Percentiles rank a stretch among this genome's conserved stretches.
Conservation (phyloP, 805 yeast genomes). For the Cyberlindnera suaveolens region DNA sequence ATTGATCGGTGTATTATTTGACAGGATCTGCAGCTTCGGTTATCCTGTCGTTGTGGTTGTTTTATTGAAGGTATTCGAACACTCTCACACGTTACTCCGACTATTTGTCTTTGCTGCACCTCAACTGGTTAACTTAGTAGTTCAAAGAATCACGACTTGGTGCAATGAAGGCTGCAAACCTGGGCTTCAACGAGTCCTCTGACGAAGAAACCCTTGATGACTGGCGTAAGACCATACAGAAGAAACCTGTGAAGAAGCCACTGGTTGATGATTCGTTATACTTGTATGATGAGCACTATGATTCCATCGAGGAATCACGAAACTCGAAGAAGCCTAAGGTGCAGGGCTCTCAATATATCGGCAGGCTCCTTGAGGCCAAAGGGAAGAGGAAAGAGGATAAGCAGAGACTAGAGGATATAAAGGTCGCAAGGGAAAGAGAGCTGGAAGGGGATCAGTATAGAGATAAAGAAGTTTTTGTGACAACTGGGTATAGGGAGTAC, state of each 20-base stretch:
- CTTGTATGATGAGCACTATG: slow-evolving; percentile 44
- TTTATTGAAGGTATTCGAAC: too few relatives aligned
- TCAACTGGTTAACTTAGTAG: too few relatives aligned
- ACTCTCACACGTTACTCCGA: too few relatives aligned
- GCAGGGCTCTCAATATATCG: slow-evolving; percentile 31
- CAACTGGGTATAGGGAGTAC: slow-evolving; percentile 38
- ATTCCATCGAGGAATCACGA: slow-evolving; percentile 21
- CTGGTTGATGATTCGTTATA: slow-evolving; percentile 22
- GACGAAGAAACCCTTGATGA: slow-evolving; percentile 1
- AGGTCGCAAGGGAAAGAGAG: slow-evolving; percentile 31
- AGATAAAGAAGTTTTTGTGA: slow-evolving; percentile 41
- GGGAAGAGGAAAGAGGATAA: slow-evolving; percentile 40
- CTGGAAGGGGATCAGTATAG: slow-evolving; percentile 32
- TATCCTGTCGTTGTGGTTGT: too few relatives aligned
- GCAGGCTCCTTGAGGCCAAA: slow-evolving; percentile 37
- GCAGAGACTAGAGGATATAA: slow-evolving; percentile 31
- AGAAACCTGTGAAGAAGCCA: not conserved
- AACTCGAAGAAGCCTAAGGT: slow-evolving; percentile 4
- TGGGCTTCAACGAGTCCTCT: slow-evolving; percentile 12
- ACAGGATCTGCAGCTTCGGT: too few relatives aligned
- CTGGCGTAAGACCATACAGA: slow-evolving; percentile 2
- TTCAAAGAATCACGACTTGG: not conserved
- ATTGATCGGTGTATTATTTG: too few relatives aligned
- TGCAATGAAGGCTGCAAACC: slow-evolving; percentile 7
- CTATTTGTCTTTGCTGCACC: too few relatives aligned